Evolutionary conservation across 2,329 filamentous ascomycete species (phyloP), one percentile per base, ranked within the genome.

Genomic region (Penicillium concentricum): DNA sequence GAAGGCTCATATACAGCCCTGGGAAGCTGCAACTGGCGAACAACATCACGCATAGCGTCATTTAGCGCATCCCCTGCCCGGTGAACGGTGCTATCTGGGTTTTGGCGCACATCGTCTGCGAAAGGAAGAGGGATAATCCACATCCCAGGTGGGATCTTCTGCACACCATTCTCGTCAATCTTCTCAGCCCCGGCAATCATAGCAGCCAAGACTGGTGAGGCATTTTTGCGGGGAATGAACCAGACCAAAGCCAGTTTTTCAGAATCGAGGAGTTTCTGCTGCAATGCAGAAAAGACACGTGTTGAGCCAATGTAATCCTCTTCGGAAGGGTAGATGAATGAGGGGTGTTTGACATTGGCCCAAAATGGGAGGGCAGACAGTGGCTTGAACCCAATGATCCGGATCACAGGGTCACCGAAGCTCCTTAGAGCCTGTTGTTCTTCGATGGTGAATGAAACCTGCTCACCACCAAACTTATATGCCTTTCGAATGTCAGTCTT

Each of bases 381-480:
- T 7, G 91, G 86, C 71, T 97, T 99, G 82, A 99, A 99, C 6
- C 94, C 94, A 55, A 99, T 89, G 62, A 99, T 89, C 5, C 92
- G 87, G 55, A 99, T 89, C 13, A 90, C 81, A 0, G 91, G 90
- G 1, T 89, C 82, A 3, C 92, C 93, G 66, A 96, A 96, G 63
- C 90, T 80, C 59, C 87, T 87, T 57, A 99, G 81, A 20, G 83
- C 78, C 56, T 87, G 88, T 58, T 93, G 86, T 72, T 99, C 93
- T 34, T 97, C 92, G 0, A 87, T 83, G 0, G 87, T 87, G 72
- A 99, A 99, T 47, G 88, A 84, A 45, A 99, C 85, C 46, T 91
- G 91, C 63, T 96, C 91, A 38, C 91, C 92, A 13, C 93, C 94
- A 69, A 97, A 97, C 67, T 94, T 97, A 80, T 94, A 99, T 0